These are phyloP conservation scores for Diutina mesorugosa DNA, from an alignment of 1,139 yeast species.

Conservation along the genomic window DNA sequence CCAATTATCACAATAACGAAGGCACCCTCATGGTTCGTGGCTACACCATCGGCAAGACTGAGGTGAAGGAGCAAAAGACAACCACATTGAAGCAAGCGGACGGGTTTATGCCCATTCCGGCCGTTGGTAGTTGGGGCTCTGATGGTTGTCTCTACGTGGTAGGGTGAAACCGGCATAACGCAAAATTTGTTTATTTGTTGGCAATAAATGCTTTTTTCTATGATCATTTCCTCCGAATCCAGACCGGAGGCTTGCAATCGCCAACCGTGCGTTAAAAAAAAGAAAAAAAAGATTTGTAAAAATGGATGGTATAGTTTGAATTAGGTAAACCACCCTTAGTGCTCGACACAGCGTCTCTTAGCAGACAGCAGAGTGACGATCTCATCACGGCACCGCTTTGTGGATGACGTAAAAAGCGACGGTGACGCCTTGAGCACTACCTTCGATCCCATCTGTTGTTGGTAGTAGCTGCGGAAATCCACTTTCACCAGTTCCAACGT, in stretches of 20 bases:
- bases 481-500: constrained; percentile 6
- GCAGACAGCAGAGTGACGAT: not conserved
- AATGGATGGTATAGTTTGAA: too few relatives aligned
- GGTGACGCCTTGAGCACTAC: constrained; percentile 5
- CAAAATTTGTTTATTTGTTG: not conserved
- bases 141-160: not conserved
- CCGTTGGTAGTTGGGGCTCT: not conserved
- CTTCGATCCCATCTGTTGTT: constrained; percentile 8
- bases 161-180: not conserved
- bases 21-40: constrained; percentile 42
- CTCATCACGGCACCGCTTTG: constrained; percentile 1
- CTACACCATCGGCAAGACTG: constrained; percentile 45
- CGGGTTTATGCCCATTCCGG: constrained; percentile 1
- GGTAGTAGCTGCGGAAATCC: constrained; percentile 8
- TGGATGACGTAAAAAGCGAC: not conserved
- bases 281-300: too few relatives aligned
- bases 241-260: not conserved
- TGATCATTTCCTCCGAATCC: not conserved
- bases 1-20: constrained; percentile 11
- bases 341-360: not conserved
- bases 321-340: not conserved
- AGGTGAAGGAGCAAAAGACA: not conserved
- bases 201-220: not conserved
- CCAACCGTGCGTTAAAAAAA: not conserved
- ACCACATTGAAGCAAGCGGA: not conserved